A percentile compares a stretch with the other conserved stretches of the same genome.
phyloP scores from a whole-genome alignment of 2,329 filamentous ascomycete genomes.

The Colletotrichum sp. region DNA sequence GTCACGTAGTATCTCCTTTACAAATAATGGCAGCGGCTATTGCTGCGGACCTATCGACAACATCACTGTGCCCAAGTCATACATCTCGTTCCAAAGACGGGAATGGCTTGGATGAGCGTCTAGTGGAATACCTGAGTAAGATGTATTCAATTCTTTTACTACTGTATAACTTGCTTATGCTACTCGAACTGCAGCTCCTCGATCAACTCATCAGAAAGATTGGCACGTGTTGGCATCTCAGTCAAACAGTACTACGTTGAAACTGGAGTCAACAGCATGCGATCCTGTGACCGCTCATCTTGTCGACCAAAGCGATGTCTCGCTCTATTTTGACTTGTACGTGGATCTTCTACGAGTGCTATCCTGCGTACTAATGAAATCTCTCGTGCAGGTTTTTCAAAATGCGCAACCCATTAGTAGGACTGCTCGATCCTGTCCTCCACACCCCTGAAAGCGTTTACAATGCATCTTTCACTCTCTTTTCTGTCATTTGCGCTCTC shows the following conservation, averaged over 20 bases:
- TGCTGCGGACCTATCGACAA: neutral
- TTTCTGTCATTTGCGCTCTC: constrained; percentile 26
- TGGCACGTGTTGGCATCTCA: constrained; percentile 26
- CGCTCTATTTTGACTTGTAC: neutral
- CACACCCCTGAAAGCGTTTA: constrained; percentile 27
- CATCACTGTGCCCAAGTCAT: neutral
- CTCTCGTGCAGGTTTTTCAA: constrained; percentile 24
- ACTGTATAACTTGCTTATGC: neutral
- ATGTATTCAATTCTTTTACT: neutral
- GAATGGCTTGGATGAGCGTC: neutral
- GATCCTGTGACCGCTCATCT: constrained; percentile 25
- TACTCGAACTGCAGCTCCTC: neutral
- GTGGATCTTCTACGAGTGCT: neutral
- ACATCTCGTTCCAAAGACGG: neutral
- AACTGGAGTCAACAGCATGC: constrained; percentile 24
- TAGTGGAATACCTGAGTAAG: constrained; percentile 22
- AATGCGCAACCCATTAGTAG: constrained; percentile 25
- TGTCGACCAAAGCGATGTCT: constrained; percentile 24
- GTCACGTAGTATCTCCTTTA: constrained; percentile 17
- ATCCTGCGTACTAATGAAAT: neutral
- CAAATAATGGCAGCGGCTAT: constrained; percentile 26
- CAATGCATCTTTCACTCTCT: constrained; percentile 26
- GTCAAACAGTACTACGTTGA: constrained; percentile 22
- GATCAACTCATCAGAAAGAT: constrained; percentile 12
- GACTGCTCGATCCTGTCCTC: constrained; percentile 25